These are phyloP conservation scores for Paraconiothyrium sp. DNA, from an alignment of 2,329 filamentous ascomycete genomes.

Conservation along the genomic window DNA sequence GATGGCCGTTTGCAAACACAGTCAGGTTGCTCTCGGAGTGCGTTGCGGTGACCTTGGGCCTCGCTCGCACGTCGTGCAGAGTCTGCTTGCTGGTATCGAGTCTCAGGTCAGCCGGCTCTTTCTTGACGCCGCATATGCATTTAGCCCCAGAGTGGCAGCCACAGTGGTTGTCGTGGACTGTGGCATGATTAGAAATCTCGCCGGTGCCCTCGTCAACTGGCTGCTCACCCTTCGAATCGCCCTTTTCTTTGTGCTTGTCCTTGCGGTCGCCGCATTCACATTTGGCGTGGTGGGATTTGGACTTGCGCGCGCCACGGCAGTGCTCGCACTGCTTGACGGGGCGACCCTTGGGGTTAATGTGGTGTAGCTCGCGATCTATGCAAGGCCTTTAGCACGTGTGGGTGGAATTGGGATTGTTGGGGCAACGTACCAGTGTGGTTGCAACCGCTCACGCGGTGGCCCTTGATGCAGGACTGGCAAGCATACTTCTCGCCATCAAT, in stretches of 20 bases:
- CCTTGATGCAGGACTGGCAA: slow-evolving; percentile 97
- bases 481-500: slow-evolving; percentile 94
- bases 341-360: slow-evolving; percentile 97
- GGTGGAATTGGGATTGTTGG: slow-evolving; percentile 28
- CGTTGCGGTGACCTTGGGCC: slow-evolving; percentile 65
- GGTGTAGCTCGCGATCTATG: slow-evolving; percentile 86
- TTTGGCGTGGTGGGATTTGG: slow-evolving; percentile 90
- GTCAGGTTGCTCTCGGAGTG: slow-evolving; percentile 69
- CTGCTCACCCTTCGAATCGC: slow-evolving; percentile 50
- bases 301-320: slow-evolving; percentile 95
- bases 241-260: slow-evolving; percentile 58
- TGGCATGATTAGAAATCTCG: slow-evolving; percentile 42
- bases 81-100: slow-evolving; percentile 56
- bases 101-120: slow-evolving; percentile 61
- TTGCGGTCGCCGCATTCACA: slow-evolving; percentile 96
- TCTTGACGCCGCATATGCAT: slow-evolving; percentile 69
- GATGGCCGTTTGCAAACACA: slow-evolving; percentile 70
- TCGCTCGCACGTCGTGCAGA: slow-evolving; percentile 58
- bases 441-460: slow-evolving; percentile 98
- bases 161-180: slow-evolving; percentile 54
- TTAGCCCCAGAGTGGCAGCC: slow-evolving; percentile 68
- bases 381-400: slow-evolving; percentile 28
- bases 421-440: slow-evolving; percentile 80
- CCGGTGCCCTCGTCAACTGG: slow-evolving; percentile 43
- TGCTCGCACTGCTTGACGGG: slow-evolving; percentile 98